Evolutionary conservation across 2,329 filamentous ascomycete genomes (phyloP), one percentile per base, ranked within the genome.

Genomic region (Paradendryphiella salina): DNA sequence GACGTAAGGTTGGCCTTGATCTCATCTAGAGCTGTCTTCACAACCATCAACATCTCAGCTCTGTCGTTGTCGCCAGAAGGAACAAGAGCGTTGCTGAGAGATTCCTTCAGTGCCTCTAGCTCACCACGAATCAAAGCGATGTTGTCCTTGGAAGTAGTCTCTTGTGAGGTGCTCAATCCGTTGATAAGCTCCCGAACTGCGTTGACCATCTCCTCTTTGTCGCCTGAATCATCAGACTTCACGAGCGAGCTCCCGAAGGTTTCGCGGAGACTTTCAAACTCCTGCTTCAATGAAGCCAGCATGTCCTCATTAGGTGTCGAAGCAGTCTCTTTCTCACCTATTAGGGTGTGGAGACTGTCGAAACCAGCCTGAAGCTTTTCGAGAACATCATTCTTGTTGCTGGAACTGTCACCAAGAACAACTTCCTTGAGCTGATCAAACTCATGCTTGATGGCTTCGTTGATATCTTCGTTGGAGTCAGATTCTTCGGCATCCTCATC

Each of bases 391-490:
- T 82, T 82, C 63, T 85, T 85, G 56, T 84, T 79, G 17, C 73
- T 74, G 0, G 77, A 71, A n/a, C 78, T 75, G 39, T 82, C 79
- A 40, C 80, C 75, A 68, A 90, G 88, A 41, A 96, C 82, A 0
- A 88, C 83, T 14, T 91, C 87, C 20, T 90, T 86, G 6, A 96
- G 81, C 46, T 90, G 86, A 56, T 94, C 89, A 41, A 96, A 88
- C 65, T 95, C 90, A 33, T 85, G 84, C 67, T 88, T 88, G 71
- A 96, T 85, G 42, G 89, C 83, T 52, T 90, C 86, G 32, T 86
- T 80, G 50, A 80, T 73, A 33, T 79, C 78, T 13, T 79, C 76
- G 40, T 67, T 72, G 1, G 69, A 64, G 1, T 74, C 73, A 4
- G 70, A 65, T 32, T 73, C 67, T 6, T 73, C 67, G 33, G 72